These are phyloP conservation scores for Diplodia intermedia DNA, from an alignment of 2,329 filamentous ascomycete genomes.

Conservation along the genomic window DNA sequence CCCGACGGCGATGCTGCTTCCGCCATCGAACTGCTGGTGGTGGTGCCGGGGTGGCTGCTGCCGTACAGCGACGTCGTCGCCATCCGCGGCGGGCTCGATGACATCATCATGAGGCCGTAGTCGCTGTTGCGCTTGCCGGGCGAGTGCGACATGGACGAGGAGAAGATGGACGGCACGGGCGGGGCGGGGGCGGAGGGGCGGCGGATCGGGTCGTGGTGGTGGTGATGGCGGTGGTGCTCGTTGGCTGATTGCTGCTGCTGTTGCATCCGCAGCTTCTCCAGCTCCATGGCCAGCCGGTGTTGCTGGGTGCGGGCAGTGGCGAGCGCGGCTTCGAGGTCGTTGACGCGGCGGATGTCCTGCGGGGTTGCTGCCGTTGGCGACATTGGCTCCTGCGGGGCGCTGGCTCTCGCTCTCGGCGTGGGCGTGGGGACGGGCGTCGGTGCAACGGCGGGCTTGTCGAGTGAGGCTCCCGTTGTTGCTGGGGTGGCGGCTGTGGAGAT, in stretches of 20 bases:
- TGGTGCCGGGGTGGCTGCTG: too few relatives aligned
- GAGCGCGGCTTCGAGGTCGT: conserved; percentile 19
- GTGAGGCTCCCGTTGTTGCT: not conserved
- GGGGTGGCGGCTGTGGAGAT: not conserved
- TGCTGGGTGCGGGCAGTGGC: conserved; percentile 7
- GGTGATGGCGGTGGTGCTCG: conserved; percentile 1
- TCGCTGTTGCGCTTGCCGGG: not conserved
- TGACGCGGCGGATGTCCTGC: conserved; percentile 11
- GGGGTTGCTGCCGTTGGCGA: not conserved
- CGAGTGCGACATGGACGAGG: not conserved
- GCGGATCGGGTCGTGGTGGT: not conserved
- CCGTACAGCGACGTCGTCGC: not conserved
- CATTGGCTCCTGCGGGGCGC: not conserved
- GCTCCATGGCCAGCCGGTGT: conserved; percentile 15
- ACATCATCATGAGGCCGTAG: not conserved
- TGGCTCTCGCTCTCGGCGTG: not conserved
- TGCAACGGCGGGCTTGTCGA: not conserved
- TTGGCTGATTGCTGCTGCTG: not conserved
- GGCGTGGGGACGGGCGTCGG: not conserved
- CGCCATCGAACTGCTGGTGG: not conserved
- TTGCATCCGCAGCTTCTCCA: conserved; percentile 15
- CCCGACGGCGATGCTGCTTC: not conserved
- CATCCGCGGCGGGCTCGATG: not conserved
- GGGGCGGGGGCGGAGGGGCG: not conserved
- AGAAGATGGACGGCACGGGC: not conserved